Conservation (phyloP, 768 basidiomycete genomes). For the Russula griseocarnosa region DNA sequence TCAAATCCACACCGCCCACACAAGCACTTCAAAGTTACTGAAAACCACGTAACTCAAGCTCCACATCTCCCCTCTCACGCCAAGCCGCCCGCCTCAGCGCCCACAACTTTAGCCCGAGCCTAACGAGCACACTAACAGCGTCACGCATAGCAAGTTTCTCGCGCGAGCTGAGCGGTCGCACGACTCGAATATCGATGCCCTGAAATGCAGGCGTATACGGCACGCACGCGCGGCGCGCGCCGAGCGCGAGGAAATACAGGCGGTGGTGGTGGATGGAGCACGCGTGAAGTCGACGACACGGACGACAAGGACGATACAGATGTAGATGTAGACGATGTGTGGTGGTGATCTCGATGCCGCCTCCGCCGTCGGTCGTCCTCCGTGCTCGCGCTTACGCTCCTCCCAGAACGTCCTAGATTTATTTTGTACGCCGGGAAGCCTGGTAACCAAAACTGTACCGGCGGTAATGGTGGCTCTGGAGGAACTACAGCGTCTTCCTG, state of each 20-base stretch:
- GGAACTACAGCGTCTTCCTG: conserved; percentile 14
- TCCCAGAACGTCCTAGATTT: background rate
- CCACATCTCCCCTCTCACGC: conserved; percentile 28
- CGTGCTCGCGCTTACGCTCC: background rate
- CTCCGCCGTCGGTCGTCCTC: background rate
- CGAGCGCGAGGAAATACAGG: conserved; percentile 28
- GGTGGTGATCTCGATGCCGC: background rate
- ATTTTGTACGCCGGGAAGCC: conserved; percentile 24
- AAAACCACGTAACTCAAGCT: conserved; percentile 29
- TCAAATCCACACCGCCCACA: background rate
- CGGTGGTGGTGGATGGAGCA: conserved; percentile 7
- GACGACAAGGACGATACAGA: conserved; percentile 5
- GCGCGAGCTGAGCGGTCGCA: conserved; percentile 26
- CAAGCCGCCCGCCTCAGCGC: conserved; percentile 18
- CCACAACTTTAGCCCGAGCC: conserved; percentile 22
- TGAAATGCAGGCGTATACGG: conserved; percentile 29
- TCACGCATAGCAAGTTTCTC: conserved; percentile 28
- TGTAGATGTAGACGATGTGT: background rate
- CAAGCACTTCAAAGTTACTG: background rate
- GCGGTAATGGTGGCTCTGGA: conserved; percentile 23
- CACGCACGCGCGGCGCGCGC: conserved; percentile 28
- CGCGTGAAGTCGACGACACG: background rate
- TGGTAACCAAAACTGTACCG: conserved; percentile 28
- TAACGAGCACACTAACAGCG: conserved; percentile 22
- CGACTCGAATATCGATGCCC: conserved; percentile 27